phyloP scores from a whole-genome alignment of 2,329 filamentous ascomycete genomes.

The Nectriaceae sp. region DNA sequence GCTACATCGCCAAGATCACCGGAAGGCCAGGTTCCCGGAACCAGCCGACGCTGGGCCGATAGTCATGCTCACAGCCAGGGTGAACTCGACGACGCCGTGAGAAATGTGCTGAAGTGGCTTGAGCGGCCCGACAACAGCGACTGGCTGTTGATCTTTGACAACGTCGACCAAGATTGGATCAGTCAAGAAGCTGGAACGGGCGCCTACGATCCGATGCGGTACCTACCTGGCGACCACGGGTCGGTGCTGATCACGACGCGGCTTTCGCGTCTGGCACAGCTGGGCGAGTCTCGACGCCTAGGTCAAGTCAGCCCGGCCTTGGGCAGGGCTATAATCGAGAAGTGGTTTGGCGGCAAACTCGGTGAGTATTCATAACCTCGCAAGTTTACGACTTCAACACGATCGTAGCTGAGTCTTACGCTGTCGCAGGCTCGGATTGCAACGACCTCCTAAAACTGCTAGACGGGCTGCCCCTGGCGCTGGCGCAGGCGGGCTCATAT shows the following conservation, averaged over 20 bases:
- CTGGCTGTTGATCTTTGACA: conserved; percentile 4
- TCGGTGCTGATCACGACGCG: conserved; percentile 1
- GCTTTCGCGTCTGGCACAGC: neutral
- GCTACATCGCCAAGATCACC: conserved; percentile 1
- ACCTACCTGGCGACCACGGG: conserved; percentile 2
- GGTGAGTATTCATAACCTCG: too few species aligned
- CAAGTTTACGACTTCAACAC: too few species aligned
- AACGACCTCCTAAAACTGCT: too few species aligned
- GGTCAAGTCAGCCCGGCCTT: too few species aligned
- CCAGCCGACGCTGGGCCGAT: neutral
- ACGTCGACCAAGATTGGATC: conserved; percentile 4
- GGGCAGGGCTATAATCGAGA: too few species aligned
- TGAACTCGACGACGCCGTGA: conserved; percentile 1
- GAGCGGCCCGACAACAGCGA: neutral
- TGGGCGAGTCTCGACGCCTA: conserved; percentile 2
- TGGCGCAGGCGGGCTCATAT: too few species aligned
- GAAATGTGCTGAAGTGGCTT: conserved; percentile 4
- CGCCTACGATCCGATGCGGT: neutral
- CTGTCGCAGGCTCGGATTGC: too few species aligned
- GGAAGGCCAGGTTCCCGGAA: neutral
- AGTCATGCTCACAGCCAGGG: conserved; percentile 3
- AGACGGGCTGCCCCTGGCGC: too few species aligned
- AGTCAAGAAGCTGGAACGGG: neutral
- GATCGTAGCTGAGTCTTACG: too few species aligned
- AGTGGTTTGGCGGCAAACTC: too few species aligned